phyloP scores from a whole-genome alignment of 1,139 yeast species.

The Candida tunisiensis region DNA sequence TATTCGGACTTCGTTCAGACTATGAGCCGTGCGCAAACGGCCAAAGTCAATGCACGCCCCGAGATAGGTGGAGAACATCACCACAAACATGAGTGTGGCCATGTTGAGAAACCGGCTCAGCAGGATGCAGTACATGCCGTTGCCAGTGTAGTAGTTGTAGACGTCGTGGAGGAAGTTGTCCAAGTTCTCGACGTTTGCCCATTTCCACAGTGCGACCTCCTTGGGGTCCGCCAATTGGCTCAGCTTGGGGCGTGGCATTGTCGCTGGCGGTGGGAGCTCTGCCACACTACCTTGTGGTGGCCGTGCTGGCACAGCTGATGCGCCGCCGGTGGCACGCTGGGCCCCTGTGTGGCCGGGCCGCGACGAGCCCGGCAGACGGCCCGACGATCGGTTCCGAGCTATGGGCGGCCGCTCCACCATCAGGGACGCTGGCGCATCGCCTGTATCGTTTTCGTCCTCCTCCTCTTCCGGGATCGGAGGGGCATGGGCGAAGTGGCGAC shows the following conservation, averaged over 20 bases:
- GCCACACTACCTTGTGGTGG: conserved; percentile 3
- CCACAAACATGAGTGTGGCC: conserved; percentile 58
- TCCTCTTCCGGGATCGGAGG: too few relatives aligned
- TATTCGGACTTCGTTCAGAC: conserved; percentile 32
- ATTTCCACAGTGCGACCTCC: conserved; percentile 80
- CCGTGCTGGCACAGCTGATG: conserved; percentile 8
- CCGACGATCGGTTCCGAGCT: too few relatives aligned
- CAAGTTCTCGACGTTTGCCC: conserved; percentile 91
- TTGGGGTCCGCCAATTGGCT: conserved; percentile 24
- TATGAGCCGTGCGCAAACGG: conserved; percentile 21
- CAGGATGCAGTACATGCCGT: conserved; percentile 67
- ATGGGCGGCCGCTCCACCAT: too few relatives aligned
- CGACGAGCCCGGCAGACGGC: too few relatives aligned
- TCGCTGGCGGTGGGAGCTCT: not conserved
- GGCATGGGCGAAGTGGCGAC: too few relatives aligned
- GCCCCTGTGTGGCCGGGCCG: too few relatives aligned
- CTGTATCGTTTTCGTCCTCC: too few relatives aligned
- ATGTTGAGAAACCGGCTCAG: conserved; percentile 50
- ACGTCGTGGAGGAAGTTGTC: conserved; percentile 75
- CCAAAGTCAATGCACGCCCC: conserved; percentile 72
- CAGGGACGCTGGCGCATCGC: too few relatives aligned
- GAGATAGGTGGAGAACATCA: conserved; percentile 60
- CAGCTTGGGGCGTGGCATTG: not conserved
- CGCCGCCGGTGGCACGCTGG: conserved; percentile 7
- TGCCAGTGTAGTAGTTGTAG: conserved; percentile 70